These are phyloP conservation scores for Cryomyces minteri DNA, from an alignment of 495 filamentous ascomycete genomes.

Conservation along the genomic window DNA sequence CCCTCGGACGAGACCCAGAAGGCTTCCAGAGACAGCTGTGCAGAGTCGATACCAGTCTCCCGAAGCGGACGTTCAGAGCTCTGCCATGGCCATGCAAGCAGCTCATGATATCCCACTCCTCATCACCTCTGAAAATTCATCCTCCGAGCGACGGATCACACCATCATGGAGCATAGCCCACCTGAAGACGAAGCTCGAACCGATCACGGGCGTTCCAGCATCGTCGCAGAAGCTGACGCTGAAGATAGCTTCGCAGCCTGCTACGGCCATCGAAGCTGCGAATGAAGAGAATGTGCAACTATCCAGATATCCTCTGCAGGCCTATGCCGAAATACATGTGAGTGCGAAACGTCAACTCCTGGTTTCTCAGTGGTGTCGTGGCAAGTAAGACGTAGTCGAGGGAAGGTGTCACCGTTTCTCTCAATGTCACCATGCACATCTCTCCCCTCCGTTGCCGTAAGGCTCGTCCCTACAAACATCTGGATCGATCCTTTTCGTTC, in stretches of 20 bases:
- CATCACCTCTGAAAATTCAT: conserved; percentile 56
- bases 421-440: too few species aligned
- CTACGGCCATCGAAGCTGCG: conserved; percentile 36
- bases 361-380: too few species aligned
- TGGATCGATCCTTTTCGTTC: too few species aligned
- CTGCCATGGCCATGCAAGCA: conserved; percentile 10
- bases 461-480: too few species aligned
- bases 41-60: too few species aligned
- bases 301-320: conserved; percentile 39
- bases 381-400: too few species aligned
- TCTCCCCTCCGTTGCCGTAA: too few species aligned
- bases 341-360: conserved; percentile 17
- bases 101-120: conserved; percentile 70
- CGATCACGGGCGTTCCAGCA: conserved; percentile 82
- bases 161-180: conserved; percentile 82
- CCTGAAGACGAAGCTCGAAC: conserved; percentile 77
- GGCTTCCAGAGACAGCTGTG: too few species aligned
- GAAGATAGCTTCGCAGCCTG: conserved; percentile 34
- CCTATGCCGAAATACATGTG: conserved; percentile 64
- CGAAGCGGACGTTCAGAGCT: too few species aligned
- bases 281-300: conserved; percentile 51
- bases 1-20: too few species aligned
- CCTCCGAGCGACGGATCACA: conserved; percentile 73
- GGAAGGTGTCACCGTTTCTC: too few species aligned
- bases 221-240: conserved; percentile 54